phyloP scores from a whole-genome alignment of 1,139 yeast genomes.

The Saccharomyces hybrid region DNA sequence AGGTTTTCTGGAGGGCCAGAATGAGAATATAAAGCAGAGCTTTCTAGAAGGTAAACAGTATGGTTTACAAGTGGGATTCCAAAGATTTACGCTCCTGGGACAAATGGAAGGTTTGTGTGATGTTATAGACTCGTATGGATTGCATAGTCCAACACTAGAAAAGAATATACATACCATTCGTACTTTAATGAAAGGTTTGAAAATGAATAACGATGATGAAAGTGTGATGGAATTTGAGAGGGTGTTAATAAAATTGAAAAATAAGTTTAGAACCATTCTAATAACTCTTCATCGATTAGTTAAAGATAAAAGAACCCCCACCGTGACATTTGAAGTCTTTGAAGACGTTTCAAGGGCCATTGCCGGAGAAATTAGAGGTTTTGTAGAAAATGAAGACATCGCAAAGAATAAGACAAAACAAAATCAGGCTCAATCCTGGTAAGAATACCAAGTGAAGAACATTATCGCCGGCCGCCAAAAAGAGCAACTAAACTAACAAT shows the following conservation, averaged over 20 bases:
- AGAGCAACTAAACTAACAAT: background rate
- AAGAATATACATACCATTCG: slow-evolving; percentile 19
- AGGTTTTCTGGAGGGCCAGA: slow-evolving; percentile 48
- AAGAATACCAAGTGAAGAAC: background rate
- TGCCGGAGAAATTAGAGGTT: slow-evolving; percentile 29
- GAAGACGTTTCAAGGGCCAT: slow-evolving; percentile 21
- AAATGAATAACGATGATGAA: slow-evolving; percentile 38
- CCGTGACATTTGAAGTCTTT: slow-evolving; percentile 21
- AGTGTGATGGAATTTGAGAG: slow-evolving; percentile 46
- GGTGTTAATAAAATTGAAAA: slow-evolving; percentile 40
- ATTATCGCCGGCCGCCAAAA: background rate
- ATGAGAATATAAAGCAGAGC: slow-evolving; percentile 49
- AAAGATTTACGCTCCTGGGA: slow-evolving; percentile 58
- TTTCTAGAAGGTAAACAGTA: slow-evolving; percentile 64
- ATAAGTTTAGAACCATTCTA: slow-evolving; percentile 45
- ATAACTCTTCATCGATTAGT: slow-evolving; percentile 20
- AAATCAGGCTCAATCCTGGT: slow-evolving; percentile 28
- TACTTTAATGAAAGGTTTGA: slow-evolving; percentile 19
- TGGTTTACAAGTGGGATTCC: slow-evolving; percentile 76
- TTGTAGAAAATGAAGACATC: slow-evolving; percentile 22
- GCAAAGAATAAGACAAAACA: slow-evolving; percentile 15
- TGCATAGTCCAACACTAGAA: slow-evolving; percentile 8
- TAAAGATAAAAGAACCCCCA: slow-evolving; percentile 10
- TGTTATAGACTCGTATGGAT: slow-evolving; percentile 16
- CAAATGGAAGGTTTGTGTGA: slow-evolving; percentile 50